Evolutionary conservation across 2,329 filamentous ascomycete genomes (phyloP), one percentile per base, ranked within the genome.

Genomic region (Coniochaeta ligniaria): DNA sequence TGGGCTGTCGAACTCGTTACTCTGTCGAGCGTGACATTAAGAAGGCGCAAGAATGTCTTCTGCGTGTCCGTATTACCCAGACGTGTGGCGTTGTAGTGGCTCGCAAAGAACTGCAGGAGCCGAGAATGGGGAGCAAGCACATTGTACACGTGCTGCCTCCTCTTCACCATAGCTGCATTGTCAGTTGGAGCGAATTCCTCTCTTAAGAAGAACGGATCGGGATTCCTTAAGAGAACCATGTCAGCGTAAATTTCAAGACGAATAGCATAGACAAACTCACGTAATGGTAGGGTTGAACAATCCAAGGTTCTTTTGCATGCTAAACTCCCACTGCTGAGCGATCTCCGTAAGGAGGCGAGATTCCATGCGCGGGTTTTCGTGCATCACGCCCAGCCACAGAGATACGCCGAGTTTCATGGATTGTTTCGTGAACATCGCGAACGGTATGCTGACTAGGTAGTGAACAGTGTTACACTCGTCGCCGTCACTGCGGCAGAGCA

Each of bases 401-500:
- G 95, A 97, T 38, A 97, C 90, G 6, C 95, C 96, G 58, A 98
- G 85, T 71, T 96, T 96, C 72, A 99, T 95, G 1, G 93, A 95
- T 69, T 96, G 90, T 72, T 96, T 96, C 6, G 90, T 96, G 72
- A 99, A 98, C 55, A 96, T 85, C 45, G 86, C 84, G 73, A 99
- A 99, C 0, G 95, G 96, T 63, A 99, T 95, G 66, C 86, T 88
- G 63, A 99, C 94, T 17, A 99, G 82, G 69, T 96, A 89, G 69
- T 94, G 90, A 14, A 92, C 86, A 60, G 97, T 88, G 1, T 89
- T 85, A 60, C 88, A 88, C 70, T 93, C 89, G 63, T 92, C 88
- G 52, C 83, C 84, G 63, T 86, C 83, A 65, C 86, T 89, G 60
- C 90, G 86, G 73, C 93, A 98, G 6, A 99, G 82, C 17, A 98